These are phyloP conservation scores for Letharia columbiana DNA, from an alignment of 495 filamentous ascomycete species.

Conservation along the genomic window DNA sequence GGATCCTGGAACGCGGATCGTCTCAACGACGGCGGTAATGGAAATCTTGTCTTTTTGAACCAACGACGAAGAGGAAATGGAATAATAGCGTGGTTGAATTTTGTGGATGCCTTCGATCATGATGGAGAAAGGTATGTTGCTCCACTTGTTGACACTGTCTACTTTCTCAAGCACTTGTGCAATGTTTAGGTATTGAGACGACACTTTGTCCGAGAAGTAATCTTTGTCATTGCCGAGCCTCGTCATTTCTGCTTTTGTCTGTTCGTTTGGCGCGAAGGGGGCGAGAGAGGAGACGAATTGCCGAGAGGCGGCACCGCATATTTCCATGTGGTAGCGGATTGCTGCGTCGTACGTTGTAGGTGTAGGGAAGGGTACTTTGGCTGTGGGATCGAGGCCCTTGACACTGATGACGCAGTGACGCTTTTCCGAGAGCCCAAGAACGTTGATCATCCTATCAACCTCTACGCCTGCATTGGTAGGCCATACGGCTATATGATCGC, in stretches of 20 bases:
- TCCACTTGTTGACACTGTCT: slow-evolving; percentile 62
- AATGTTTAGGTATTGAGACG: slow-evolving; percentile 78
- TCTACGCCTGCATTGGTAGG: slow-evolving; percentile 91
- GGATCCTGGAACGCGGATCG: slow-evolving; percentile 63
- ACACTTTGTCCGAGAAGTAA: slow-evolving; percentile 85
- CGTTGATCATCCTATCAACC: slow-evolving; percentile 78
- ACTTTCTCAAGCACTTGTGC: slow-evolving; percentile 76
- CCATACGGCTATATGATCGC: slow-evolving; percentile 96
- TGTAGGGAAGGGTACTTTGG: slow-evolving; percentile 94
- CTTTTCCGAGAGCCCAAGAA: slow-evolving; percentile 68
- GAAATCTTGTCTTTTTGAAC: slow-evolving; percentile 92
- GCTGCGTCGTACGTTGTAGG: slow-evolving; percentile 95
- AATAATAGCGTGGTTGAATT: slow-evolving; percentile 97
- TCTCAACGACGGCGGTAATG: slow-evolving; percentile 92
- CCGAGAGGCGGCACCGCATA: slow-evolving; percentile 88
- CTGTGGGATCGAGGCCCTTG: slow-evolving; percentile 88
- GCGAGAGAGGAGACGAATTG: slow-evolving; percentile 86
- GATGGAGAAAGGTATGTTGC: slow-evolving; percentile 81
- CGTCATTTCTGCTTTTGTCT: slow-evolving; percentile 73
- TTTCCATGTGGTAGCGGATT: slow-evolving; percentile 94
- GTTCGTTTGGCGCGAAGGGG: slow-evolving; percentile 81
- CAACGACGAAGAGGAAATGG: slow-evolving; percentile 92
- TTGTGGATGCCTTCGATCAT: slow-evolving; percentile 91
- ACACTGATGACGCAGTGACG: slow-evolving; percentile 78
- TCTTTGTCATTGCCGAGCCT: slow-evolving; percentile 90